Base-by-base conservation (phyloP, 768 basidiomycete genomes). In the Sarcodon sp. region DNA sequence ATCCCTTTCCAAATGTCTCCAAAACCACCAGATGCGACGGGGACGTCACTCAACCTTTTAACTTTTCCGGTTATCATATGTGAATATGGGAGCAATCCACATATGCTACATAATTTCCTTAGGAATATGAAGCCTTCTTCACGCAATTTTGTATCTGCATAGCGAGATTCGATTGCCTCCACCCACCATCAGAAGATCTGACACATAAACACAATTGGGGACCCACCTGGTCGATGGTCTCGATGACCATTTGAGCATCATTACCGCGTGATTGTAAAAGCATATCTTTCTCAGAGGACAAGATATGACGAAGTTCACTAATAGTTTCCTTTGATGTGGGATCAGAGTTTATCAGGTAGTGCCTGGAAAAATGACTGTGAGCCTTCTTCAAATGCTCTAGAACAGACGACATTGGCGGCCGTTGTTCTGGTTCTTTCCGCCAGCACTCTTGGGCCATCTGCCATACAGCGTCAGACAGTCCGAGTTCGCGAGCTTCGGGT, bases 1-100 rank as follows among this genome's bases (percentile, higher is more conserved):
- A 15, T 15, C 8, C 39, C 39, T 41, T 27, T 44, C 51, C 51
- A 53, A 7, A 53, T 48, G 35, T 53, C 51, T 10, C 48, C 48
- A 43, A 50, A 53, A 5, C 50, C 50, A 7, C 51, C 51, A 16
- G 16, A 38, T 11, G 48, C 51, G 7, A 35, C 47, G 6, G 51
- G 16, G 1, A 41, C 27, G 39, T 41, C 39, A 2, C 39, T 27
- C 27, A 16, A 15, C 39, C 13, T 41, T 41, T 7, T 16, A 13
- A 41, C 27, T 7, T 41, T 41, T 7, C 27, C 39, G 8, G 39
- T 9, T 15, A 13, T 15, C 7, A 41, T 13, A 27, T 27, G 27
- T 16, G 39, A 41, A 13, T 13, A 27, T 41, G 39, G 39, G 8
- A 41, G 7, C 7, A 13, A 8, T 15, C 16, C 27, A 15, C 27